phyloP scores from a whole-genome alignment of 148 eudicot genomes.

The Fagopyrum esculentum region DNA sequence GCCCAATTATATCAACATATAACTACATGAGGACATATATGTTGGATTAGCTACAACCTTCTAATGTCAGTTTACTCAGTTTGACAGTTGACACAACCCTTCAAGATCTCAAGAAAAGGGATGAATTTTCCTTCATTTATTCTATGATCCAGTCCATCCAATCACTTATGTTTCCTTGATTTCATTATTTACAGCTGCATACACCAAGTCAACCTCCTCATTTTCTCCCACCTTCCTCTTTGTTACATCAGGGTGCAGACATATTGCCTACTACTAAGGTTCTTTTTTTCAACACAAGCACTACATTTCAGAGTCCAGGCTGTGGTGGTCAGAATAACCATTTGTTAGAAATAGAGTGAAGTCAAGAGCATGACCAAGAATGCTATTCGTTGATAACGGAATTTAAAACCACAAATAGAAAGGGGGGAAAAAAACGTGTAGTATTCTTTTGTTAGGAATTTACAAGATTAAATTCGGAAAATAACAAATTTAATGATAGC shows the following conservation, averaged over 20 bases:
- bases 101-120: not conserved
- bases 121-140: not conserved
- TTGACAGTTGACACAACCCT: not conserved
- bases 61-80: no score
- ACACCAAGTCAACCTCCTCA: not conserved
- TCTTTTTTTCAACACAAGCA: not conserved
- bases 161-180: not conserved
- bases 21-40: not conserved
- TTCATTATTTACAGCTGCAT: not conserved
- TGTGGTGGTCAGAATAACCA: conserved; percentile 1
- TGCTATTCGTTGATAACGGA: not conserved
- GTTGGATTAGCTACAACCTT: no score
- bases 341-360: not conserved
- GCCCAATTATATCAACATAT: not conserved
- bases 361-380: not conserved
- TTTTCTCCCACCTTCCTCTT: not conserved
- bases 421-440: not conserved
- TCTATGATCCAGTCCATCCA: not conserved
- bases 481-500: not conserved
- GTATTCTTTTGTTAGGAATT: not conserved
- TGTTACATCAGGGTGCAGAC: not conserved
- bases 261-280: not conserved
- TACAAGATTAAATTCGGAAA: not conserved
- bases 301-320: not conserved
- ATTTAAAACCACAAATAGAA: not conserved